Conservation (phyloP, 2,329 filamentous ascomycete species). For the Parastagonospora nodorum region DNA sequence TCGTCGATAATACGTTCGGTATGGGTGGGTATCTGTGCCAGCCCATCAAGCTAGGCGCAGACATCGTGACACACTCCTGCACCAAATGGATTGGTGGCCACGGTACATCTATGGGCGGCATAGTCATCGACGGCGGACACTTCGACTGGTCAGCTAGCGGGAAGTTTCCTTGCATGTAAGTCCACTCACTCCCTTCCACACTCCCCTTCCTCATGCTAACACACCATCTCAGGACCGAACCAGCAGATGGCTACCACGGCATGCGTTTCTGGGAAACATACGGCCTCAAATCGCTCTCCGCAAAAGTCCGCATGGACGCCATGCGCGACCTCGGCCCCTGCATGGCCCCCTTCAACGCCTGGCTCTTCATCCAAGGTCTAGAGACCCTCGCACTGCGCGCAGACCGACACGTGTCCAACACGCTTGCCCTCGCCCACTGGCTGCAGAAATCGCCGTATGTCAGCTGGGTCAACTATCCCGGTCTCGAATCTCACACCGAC, state of each 20-base stretch:
- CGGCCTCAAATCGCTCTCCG: conserved; percentile 20
- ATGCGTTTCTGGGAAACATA: conserved; percentile 33
- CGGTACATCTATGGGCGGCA: conserved; percentile 33
- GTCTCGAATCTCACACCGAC: conserved; percentile 24
- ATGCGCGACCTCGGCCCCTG: conserved; percentile 31
- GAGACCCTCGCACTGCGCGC: conserved; percentile 28
- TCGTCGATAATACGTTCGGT: conserved; percentile 36
- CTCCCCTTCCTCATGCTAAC: not conserved
- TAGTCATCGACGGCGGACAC: conserved; percentile 31
- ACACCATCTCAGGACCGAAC: conserved; percentile 10
- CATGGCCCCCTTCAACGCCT: conserved; percentile 27
- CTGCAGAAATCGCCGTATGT: conserved; percentile 26
- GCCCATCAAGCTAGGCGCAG: conserved; percentile 27
- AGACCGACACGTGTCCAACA: conserved; percentile 29
- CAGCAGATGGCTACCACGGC: conserved; percentile 28
- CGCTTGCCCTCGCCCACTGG: conserved; percentile 26
- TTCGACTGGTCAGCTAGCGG: conserved; percentile 31
- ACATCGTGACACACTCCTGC: conserved; percentile 30
- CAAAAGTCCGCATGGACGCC: conserved; percentile 28
- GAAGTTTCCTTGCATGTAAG: conserved; percentile 26
- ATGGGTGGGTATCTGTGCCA: conserved; percentile 28
- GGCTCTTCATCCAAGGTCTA: conserved; percentile 30
- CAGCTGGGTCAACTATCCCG: conserved; percentile 34
- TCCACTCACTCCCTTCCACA: not conserved
- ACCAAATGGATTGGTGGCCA: conserved; percentile 43